A percentile compares a stretch with the other conserved stretches of the same genome.
phyloP scores from a whole-genome alignment of 306 rosid genomes.

The Amphicarpaea edgeworthii region DNA sequence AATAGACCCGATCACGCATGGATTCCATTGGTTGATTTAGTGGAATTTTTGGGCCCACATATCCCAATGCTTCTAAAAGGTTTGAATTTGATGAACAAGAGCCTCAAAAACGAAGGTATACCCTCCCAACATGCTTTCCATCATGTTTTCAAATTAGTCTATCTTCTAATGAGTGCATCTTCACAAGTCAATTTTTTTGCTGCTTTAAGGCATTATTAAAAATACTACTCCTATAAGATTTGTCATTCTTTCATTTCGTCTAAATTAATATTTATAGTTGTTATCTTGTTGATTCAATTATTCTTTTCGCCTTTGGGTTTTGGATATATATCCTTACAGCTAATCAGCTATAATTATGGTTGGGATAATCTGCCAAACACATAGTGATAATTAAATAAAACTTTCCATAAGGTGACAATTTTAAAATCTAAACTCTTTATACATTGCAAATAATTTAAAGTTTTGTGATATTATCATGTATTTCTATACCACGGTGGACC shows the following conservation, averaged over 20 bases:
- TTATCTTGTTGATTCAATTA: not conserved
- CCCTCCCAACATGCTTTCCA: slow-evolving; percentile 38
- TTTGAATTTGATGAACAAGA: not conserved
- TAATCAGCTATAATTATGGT: not conserved
- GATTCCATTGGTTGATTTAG: slow-evolving; percentile 54
- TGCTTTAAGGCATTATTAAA: not conserved
- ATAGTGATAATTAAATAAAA: not conserved
- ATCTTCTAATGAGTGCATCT: slow-evolving; percentile 51
- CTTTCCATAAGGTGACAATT: not conserved
- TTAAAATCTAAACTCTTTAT: not conserved
- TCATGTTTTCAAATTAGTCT: slow-evolving; percentile 50
- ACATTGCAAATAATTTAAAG: not conserved
- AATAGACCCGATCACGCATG: slow-evolving; percentile 50
- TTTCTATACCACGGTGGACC: not conserved
- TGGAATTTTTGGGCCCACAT: slow-evolving; percentile 55
- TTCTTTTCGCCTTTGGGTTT: not conserved
- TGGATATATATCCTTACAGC: not conserved
- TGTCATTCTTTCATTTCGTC: slow-evolving; percentile 14
- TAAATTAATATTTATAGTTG: not conserved
- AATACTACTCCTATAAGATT: too few species aligned
- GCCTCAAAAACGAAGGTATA: not conserved
- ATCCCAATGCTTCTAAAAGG: slow-evolving; percentile 42
- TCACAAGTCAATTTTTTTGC: slow-evolving; percentile 34
- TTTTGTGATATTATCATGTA: not conserved
- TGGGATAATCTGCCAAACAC: not conserved